phyloP scores from a whole-genome alignment of 1,139 yeast genomes.

The Yamadazyma triangularis region DNA sequence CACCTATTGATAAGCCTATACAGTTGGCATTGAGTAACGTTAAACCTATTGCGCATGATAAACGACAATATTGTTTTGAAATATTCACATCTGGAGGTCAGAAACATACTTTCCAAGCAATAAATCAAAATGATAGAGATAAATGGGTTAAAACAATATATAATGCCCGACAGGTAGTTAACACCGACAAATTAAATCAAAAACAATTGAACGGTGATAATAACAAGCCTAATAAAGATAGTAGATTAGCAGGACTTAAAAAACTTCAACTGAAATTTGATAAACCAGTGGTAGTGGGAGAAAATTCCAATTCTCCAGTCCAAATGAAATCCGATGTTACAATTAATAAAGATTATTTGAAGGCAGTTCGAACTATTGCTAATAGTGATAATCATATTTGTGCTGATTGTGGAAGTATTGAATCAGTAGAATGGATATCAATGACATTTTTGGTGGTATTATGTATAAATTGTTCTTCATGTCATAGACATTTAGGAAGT shows the following conservation, averaged over 20 bases:
- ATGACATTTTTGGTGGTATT: conserved; percentile 67
- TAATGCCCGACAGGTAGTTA: conserved; percentile 44
- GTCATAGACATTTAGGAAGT: conserved; percentile 51
- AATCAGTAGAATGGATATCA: conserved; percentile 84
- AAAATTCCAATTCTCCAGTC: conserved; percentile 23
- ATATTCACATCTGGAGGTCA: conserved; percentile 65
- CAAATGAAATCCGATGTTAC: conserved; percentile 25
- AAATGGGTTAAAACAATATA: conserved; percentile 63
- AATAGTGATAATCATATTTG: conserved; percentile 62
- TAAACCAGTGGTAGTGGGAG: conserved; percentile 4
- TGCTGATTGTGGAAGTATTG: conserved; percentile 71
- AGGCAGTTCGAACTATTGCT: conserved; percentile 39
- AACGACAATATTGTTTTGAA: conserved; percentile 64
- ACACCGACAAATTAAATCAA: conserved; percentile 21
- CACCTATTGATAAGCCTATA: conserved; percentile 64
- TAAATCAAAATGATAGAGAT: conserved; percentile 62
- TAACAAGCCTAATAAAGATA: background rate
- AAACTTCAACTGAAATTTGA: conserved; percentile 9
- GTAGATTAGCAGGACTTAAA: background rate
- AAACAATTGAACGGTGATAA: too few species aligned
- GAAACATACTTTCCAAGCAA: conserved; percentile 77
- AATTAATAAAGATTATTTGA: conserved; percentile 27
- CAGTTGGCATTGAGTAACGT: conserved; percentile 71
- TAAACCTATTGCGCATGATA: conserved; percentile 46
- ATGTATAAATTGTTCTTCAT: conserved; percentile 77